Base-by-base conservation (phyloP, 805 yeast genomes). In the Barnettozyma botsteinii region DNA sequence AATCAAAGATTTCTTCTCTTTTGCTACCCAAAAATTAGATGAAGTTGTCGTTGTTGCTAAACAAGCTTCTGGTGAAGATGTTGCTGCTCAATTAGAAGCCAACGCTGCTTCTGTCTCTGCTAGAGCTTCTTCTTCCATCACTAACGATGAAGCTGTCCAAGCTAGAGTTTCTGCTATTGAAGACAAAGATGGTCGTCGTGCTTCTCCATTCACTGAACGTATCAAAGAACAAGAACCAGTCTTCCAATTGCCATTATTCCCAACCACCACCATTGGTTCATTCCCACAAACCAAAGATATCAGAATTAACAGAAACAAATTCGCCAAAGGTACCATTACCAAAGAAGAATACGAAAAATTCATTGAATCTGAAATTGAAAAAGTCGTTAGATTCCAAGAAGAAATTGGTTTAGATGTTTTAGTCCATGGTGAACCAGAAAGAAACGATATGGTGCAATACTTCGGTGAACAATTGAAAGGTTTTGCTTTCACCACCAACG, bases 391-490 rank as follows among this genome's bases (percentile, higher is more conserved):
- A 77, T 93, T 93, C 94, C 99, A 93, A 79, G 98, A 93, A 76
- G 96, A 93, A 69, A 81, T 91, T 63, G 99, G 95, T 58, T 80
- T 93, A 61, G 99, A 93, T 66, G 98, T 93, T 59, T 77, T 91
- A 59, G 99, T 93, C 55, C 98, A 93, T 73, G 99, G 99, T 77
- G 99, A 93, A 78, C 98, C 99, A 71, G 98, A 93, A 81, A 85
- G 99, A 81, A 93, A 93, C 77, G 99, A 93, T 77, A 93, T 93
- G 99, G 98, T 93, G 62, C 98, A 93, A 79, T 93, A 91, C 83
- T 93, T 93, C 56, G 99, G 98, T 78, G 98, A 93, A 77, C 88
- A 87, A 77, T 77, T 93, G 67, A 84, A 85, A 65, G 99, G 99
- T 72, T 93, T 85, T 68, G 96, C 95, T 57, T 93, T 93, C 81